A percentile compares a stretch with the other conserved stretches of the same genome.
Conservation (phyloP, 2,329 filamentous ascomycete species). For the Clarireedia sp. region DNA sequence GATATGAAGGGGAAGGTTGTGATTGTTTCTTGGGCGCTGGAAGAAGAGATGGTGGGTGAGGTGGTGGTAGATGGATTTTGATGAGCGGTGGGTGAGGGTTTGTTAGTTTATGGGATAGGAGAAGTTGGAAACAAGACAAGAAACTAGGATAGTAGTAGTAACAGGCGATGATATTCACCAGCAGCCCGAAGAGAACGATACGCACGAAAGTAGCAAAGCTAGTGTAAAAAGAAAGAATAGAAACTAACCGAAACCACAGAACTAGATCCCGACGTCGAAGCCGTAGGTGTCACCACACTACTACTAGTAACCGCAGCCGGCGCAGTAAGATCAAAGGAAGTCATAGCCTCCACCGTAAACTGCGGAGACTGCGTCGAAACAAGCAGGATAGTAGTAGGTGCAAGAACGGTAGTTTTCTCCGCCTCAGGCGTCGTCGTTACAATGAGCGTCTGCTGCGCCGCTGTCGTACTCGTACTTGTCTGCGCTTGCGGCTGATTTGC, state of each 20-base stretch:
- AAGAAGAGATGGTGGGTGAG: neutral
- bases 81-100: too few relatives aligned
- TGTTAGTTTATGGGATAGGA: neutral
- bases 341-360: neutral
- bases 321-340: neutral
- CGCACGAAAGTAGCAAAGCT: too few relatives aligned
- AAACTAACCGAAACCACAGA: too few relatives aligned
- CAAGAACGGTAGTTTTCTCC: neutral
- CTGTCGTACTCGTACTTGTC: neutral
- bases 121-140: neutral
- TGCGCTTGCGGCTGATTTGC: neutral
- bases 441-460: neutral
- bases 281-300: too few relatives aligned
- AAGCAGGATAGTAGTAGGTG: neutral
- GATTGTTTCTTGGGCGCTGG: neutral
- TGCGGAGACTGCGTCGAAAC: neutral
- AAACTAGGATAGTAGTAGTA: too few relatives aligned
- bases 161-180: too few relatives aligned
- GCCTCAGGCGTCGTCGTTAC: neutral
- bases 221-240: too few relatives aligned
- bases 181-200: too few relatives aligned
- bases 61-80: neutral
- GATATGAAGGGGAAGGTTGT: neutral
- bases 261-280: too few relatives aligned
- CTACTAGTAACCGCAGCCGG: too few relatives aligned